These are phyloP conservation scores for Medicago ruthenica DNA, from an alignment of 306 rosid genomes.

Conservation along the genomic window DNA sequence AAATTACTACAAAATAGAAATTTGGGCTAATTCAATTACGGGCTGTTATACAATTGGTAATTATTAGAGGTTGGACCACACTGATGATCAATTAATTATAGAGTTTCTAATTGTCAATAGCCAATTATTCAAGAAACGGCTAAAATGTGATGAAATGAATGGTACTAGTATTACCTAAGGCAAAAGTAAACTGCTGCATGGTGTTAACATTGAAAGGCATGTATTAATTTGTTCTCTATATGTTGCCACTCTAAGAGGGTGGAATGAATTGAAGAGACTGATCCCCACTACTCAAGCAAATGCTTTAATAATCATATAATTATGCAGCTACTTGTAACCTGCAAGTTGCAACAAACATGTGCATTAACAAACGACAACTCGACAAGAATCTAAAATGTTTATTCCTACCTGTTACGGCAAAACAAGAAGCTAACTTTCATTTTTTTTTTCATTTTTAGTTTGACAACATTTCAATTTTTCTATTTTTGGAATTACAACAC, in stretches of 20 bases:
- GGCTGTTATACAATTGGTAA: not conserved
- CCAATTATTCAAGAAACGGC: conserved; percentile 38
- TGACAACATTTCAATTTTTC: too few species aligned
- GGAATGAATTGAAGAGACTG: not conserved
- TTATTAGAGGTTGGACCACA: conserved; percentile 48
- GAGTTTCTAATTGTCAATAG: conserved; percentile 41
- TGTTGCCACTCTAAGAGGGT: conserved; percentile 7
- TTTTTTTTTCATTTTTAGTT: not conserved
- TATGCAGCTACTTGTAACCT: conserved; percentile 9
- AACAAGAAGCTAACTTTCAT: not conserved
- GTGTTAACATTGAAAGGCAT: not conserved
- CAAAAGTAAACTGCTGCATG: conserved; percentile 37
- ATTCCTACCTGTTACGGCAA: not conserved
- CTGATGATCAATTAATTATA: not conserved
- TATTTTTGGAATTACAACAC: too few species aligned
- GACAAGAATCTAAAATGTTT: conserved; percentile 14
- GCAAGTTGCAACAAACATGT: conserved; percentile 9
- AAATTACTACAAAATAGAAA: too few species aligned
- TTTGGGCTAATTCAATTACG: not conserved
- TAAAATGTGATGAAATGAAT: conserved; percentile 1
- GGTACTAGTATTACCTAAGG: conserved; percentile 25
- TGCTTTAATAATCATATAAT: conserved; percentile 24
- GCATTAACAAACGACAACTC: not conserved
- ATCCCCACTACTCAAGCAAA: not conserved
- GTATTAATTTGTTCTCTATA: conserved; percentile 23